Evolutionary conservation across 768 basidiomycete species (phyloP), one percentile per base, ranked within the genome.

Genomic region (Boletus edulis): DNA sequence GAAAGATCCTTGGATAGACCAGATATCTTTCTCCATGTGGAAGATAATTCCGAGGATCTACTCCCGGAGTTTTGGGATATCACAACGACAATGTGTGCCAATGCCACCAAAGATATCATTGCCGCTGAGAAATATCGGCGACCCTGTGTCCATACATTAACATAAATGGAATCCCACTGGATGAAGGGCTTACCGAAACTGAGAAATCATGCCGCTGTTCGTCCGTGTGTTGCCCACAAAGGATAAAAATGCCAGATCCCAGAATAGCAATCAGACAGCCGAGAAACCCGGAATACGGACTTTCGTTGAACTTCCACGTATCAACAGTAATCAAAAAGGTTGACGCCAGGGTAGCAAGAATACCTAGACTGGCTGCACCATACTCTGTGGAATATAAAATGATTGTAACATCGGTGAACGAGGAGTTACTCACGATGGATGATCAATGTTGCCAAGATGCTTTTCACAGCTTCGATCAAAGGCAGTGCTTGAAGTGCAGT

Each of bases 331-430:
- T 46, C 10, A 53, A 55, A 35, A 55, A 37, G 32, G 51, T 61
- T 22, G 49, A 49, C 8, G 41, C 56, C 35, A 58, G 24, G 22
- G 49, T 55, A 18, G 18, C 29, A 18, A 65, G 48, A 40, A 53
- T 60, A 15, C 67, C 67, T 48, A 67, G 67, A 3, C 51, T 52
- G 31, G 66, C 55, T 18, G 70, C 66, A 49, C 67, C 69, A 48
- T 68, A 64, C 37, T 67, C 76, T 76, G 37, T 13, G 24, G 39
- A 32, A n/a, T 12, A 47, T 50, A 44, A 54, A 29, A 49, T 38
- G 3, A 17, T 29, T 15, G 22, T 42, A n/a, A 13, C 17, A 51
- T 20, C 31, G 40, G 34, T 18, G 51, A 47, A 37, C 4, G 20
- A 43, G 27, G 3, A 27, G 20, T 31, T 29, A 62, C 70, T 60